Conservation (phyloP, 2,329 filamentous ascomycete genomes). For the Gremmenia infestans region DNA sequence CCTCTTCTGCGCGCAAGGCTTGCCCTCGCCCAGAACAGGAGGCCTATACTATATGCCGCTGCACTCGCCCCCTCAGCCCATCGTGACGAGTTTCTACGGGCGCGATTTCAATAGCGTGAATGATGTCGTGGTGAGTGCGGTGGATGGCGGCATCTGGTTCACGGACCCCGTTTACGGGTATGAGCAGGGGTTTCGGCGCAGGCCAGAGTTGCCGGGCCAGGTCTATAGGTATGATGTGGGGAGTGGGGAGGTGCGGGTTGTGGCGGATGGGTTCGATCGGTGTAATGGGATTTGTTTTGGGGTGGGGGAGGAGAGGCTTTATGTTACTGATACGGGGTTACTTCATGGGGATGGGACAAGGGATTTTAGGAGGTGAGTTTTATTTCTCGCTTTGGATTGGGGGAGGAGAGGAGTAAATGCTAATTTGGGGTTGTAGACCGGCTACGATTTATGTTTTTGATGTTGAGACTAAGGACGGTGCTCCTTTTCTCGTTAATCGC, state of each 20-base stretch:
- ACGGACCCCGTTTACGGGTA: constrained; percentile 43
- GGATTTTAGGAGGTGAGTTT: constrained; percentile 29
- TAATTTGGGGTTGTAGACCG: constrained; percentile 11
- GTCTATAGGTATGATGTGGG: constrained; percentile 43
- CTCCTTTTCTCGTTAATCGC: constrained; percentile 20
- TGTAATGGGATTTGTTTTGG: constrained; percentile 35
- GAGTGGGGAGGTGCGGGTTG: constrained; percentile 39
- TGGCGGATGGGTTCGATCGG: constrained; percentile 42
- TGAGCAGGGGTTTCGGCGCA: constrained; percentile 40
- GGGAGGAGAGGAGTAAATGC: not conserved
- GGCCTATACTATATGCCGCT: constrained; percentile 29
- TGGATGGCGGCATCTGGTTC: constrained; percentile 43
- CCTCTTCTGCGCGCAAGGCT: constrained; percentile 40
- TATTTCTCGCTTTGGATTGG: not conserved
- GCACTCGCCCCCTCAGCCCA: constrained; percentile 16
- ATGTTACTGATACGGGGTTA: constrained; percentile 39
- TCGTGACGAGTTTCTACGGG: constrained; percentile 41
- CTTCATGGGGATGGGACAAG: constrained; percentile 27
- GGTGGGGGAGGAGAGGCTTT: constrained; percentile 36
- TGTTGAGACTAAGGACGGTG: constrained; percentile 23
- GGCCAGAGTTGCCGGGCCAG: constrained; percentile 41
- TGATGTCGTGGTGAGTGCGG: constrained; percentile 35
- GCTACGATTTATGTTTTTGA: constrained; percentile 46
- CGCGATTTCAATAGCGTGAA: constrained; percentile 45
- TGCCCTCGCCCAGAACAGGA: constrained; percentile 16